Conservation (phyloP, 805 yeast genomes). For the Yarrowia divulgata region DNA sequence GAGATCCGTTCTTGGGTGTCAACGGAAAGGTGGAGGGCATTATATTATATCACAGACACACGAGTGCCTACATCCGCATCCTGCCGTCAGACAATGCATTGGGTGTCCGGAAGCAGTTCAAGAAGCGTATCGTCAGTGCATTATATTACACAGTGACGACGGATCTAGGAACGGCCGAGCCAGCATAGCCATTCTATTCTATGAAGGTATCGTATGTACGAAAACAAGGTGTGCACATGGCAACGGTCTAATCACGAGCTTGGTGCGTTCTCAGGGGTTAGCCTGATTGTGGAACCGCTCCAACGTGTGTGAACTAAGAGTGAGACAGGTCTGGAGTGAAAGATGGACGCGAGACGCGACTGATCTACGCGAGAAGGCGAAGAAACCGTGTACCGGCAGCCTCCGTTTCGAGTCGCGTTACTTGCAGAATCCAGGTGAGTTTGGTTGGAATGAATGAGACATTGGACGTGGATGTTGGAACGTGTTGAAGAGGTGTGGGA, state of each 20-base stretch:
- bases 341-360: not conserved
- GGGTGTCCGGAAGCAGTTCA: not conserved
- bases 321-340: not conserved
- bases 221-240: not conserved
- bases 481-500: not conserved
- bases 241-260: conserved; percentile 10
- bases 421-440: conserved; percentile 12
- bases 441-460: conserved; percentile 3
- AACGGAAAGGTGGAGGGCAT: not conserved
- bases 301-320: not conserved
- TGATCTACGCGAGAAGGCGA: not conserved
- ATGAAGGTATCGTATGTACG: too few relatives aligned
- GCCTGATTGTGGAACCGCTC: not conserved
- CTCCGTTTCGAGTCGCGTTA: conserved; percentile 18
- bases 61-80: not conserved
- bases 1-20: not conserved
- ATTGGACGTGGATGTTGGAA: conserved; percentile 1
- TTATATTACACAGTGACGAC: not conserved
- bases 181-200: too few relatives aligned
- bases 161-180: not conserved
- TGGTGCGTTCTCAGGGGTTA: not conserved
- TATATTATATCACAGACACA: not conserved
- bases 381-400: not conserved
- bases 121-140: not conserved
- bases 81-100: not conserved